Percentiles rank a stretch among this genome's conserved stretches.
These are phyloP conservation scores for Laetiporus sulphureus DNA, from an alignment of 1,284 basidiomycete genomes.

Conservation along the genomic window DNA sequence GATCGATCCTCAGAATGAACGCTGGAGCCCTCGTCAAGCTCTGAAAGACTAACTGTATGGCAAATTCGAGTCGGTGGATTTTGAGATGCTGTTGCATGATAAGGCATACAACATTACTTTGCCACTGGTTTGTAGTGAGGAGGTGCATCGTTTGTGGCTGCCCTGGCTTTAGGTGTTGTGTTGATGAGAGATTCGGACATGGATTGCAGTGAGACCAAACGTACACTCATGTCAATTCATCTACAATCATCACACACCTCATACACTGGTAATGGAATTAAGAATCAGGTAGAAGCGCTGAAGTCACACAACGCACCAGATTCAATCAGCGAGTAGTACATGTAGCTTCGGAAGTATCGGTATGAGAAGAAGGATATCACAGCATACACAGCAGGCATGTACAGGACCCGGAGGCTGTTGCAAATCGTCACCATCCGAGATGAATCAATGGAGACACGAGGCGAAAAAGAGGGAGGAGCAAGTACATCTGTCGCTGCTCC, in stretches of 20 bases:
- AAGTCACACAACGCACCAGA: slow-evolving; percentile 42
- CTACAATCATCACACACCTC: slow-evolving; percentile 35
- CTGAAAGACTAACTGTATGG: no score
- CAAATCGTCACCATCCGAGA: background rate
- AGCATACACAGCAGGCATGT: slow-evolving; percentile 80
- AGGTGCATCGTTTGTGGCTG: no score
- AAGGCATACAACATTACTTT: no score
- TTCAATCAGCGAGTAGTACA: slow-evolving; percentile 76
- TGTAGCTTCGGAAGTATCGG: slow-evolving; percentile 75
- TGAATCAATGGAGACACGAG: background rate
- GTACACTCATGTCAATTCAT: no score
- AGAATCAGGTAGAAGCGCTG: background rate
- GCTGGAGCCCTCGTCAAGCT: no score
- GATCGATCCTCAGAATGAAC: no score
- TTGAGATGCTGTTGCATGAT: no score
- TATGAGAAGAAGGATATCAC: slow-evolving; percentile 87
- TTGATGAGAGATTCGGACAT: no score
- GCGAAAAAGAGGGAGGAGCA: background rate
- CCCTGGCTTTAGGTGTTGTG: no score
- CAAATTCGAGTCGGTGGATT: no score
- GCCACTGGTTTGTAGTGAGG: no score
- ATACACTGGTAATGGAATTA: slow-evolving; percentile 29
- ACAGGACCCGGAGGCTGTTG: slow-evolving; percentile 61
- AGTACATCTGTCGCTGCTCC: slow-evolving; percentile 72
- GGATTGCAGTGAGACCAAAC: no score